Evolutionary conservation across 441 rosid genomes (phyloP).

Genomic region (Adansonia rubrostipa): DNA sequence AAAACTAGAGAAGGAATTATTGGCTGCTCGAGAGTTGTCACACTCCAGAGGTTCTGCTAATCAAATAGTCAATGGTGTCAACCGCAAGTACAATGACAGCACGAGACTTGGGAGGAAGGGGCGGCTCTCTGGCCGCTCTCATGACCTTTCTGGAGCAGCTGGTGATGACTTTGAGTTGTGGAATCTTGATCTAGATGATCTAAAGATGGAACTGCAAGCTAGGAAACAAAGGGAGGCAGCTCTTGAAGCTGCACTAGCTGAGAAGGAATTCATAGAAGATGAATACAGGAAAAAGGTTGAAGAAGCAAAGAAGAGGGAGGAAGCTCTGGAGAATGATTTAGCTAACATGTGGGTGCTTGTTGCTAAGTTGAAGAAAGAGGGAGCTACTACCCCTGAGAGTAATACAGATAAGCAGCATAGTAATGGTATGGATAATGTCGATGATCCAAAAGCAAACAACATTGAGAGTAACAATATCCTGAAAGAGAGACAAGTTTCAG

Average conservation of each 20-base stretch:
- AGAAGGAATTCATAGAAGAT: slow-evolving; percentile 77
- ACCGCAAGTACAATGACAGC: slow-evolving; percentile 60
- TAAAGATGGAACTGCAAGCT: slow-evolving; percentile 84
- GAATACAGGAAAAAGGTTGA: slow-evolving; percentile 77
- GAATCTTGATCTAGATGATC: slow-evolving; percentile 80
- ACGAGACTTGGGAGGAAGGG: slow-evolving; percentile 75
- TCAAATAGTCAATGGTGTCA: slow-evolving; percentile 57
- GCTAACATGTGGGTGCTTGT: slow-evolving; percentile 99
- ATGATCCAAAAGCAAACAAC: slow-evolving; percentile 44
- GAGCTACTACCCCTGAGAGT: slow-evolving; percentile 55
- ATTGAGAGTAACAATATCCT: slow-evolving; percentile 41
- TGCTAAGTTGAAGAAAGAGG: slow-evolving; percentile 91
- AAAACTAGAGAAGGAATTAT: slow-evolving; percentile 81
- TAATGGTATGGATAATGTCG: slow-evolving; percentile 36
- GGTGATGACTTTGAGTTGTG: slow-evolving; percentile 73
- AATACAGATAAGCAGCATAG: slow-evolving; percentile 45
- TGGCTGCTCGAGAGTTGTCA: slow-evolving; percentile 67
- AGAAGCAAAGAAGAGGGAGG: slow-evolving; percentile 88
- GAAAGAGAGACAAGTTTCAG: slow-evolving; percentile 57
- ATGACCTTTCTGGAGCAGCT: slow-evolving; percentile 49
- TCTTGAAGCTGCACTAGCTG: slow-evolving; percentile 90
- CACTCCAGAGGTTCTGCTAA: slow-evolving; percentile 55
- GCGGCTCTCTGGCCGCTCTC: slow-evolving; percentile 66
- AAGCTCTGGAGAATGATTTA: slow-evolving; percentile 89
- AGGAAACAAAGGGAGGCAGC: slow-evolving; percentile 88